Evolutionary conservation across 768 basidiomycete genomes (phyloP).

Genomic region (Tricholoma matsutake): DNA sequence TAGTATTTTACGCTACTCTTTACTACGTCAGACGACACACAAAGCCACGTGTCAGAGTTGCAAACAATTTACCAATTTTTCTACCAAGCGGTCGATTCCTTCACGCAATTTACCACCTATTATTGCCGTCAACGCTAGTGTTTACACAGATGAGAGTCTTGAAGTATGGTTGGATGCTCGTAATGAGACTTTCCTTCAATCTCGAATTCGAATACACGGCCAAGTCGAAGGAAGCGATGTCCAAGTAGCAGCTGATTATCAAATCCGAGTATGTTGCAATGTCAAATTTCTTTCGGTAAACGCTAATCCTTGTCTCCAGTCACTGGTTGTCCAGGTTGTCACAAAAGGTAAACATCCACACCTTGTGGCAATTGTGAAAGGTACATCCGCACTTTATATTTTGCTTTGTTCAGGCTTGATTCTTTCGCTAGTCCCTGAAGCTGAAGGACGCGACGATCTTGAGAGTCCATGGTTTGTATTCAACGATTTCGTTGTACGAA

Average conservation of each 20-base stretch:
- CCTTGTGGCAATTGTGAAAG: slow-evolving; percentile 84
- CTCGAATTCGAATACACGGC: slow-evolving; percentile 54
- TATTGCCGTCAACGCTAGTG: slow-evolving; percentile 81
- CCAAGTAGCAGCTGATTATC: slow-evolving; percentile 55
- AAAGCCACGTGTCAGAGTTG: slow-evolving; percentile 86
- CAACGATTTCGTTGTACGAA: slow-evolving; percentile 92
- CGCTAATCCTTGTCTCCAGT: slow-evolving; percentile 38
- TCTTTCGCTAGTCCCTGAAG: slow-evolving; percentile 59
- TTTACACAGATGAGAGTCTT: slow-evolving; percentile 70
- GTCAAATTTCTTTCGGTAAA: background rate
- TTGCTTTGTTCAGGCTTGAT: background rate
- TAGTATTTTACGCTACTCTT: slow-evolving; percentile 67
- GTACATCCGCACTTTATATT: slow-evolving; percentile 35
- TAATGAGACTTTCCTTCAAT: slow-evolving; percentile 55
- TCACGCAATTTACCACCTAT: slow-evolving; percentile 74
- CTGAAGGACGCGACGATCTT: slow-evolving; percentile 39
- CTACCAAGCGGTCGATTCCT: slow-evolving; percentile 63
- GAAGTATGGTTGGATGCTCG: slow-evolving; percentile 73
- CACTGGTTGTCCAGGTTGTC: slow-evolving; percentile 77
- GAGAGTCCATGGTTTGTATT: slow-evolving; percentile 85
- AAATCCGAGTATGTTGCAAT: slow-evolving; percentile 53
- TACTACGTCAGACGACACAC: slow-evolving; percentile 79
- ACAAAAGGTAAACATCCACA: slow-evolving; percentile 74
- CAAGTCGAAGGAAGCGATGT: slow-evolving; percentile 60
- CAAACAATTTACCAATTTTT: slow-evolving; percentile 72